phyloP scores from a whole-genome alignment of 805 yeast genomes.

The Saturnispora sekii region DNA sequence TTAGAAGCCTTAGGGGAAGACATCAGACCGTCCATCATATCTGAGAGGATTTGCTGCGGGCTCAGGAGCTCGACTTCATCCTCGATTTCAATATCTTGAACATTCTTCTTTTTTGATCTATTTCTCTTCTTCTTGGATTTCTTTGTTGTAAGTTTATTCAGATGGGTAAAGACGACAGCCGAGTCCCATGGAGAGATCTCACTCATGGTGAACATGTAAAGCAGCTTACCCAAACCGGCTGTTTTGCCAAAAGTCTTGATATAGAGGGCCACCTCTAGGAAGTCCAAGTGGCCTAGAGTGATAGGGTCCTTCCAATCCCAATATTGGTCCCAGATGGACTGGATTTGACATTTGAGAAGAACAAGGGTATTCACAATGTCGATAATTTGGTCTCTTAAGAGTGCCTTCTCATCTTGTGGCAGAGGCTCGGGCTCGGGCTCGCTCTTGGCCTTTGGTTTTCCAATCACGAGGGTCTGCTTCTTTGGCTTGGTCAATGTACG shows the following conservation, averaged over 20 bases:
- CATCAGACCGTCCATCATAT: constrained; percentile 10
- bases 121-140: constrained; percentile 13
- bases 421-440: constrained; percentile 14
- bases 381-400: constrained; percentile 33
- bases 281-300: constrained; percentile 40
- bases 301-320: constrained; percentile 63
- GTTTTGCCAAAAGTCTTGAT: constrained; percentile 41
- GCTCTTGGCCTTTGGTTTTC: neutral
- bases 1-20: constrained; percentile 15
- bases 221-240: constrained; percentile 47
- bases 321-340: constrained; percentile 61
- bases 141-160: constrained; percentile 12
- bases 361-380: constrained; percentile 66
- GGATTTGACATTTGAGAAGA: constrained; percentile 48
- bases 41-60: constrained; percentile 13
- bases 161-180: constrained; percentile 18
- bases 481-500: neutral
- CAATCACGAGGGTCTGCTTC: neutral
- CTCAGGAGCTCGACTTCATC: neutral
- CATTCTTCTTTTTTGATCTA: constrained; percentile 9
- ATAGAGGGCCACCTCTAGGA: constrained; percentile 38
- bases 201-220: constrained; percentile 57
- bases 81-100: constrained; percentile 16
- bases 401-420: constrained; percentile 36
- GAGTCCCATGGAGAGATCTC: constrained; percentile 56